Base-by-base conservation (phyloP, 306 rosid species). In the Aeschynomene evenia region DNA sequence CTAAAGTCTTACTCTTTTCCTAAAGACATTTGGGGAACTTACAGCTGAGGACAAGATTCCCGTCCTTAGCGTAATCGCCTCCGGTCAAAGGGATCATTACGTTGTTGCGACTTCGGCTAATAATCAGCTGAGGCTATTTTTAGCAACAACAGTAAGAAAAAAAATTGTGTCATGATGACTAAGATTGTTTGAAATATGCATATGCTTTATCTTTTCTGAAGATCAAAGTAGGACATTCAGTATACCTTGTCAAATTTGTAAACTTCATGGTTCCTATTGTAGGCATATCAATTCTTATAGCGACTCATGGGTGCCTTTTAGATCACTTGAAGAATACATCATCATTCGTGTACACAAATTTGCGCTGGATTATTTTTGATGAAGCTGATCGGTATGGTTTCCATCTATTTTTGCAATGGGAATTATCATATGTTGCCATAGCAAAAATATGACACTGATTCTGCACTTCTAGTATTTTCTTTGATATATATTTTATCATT, bases 261-360 rank as follows among this genome's bases (percentile, higher is more conserved):
- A 51, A 52, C 21, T 65, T 33, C 4, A 9, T 62, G 7, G 62
- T 56, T 70, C 59, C 51, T 34, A 36, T 72, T 69, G 16, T 72
- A 94, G 98, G 98, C 73, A 88, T 94, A 81, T 87, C 98, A 48
- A 80, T 94, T 69, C 92, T 94, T 61, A 85, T 91, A 82, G 98
- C 97, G 31, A 94, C 98, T 37, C 98, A 92, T 71, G 98, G 97
- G 40, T 89, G 98, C 60, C 95, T 94, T 26, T 77, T 94, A 75
- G 97, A 94, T 73, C 98, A 94, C 80, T 76, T 94, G 76, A 90
- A 87, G 96, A 87, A 87, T 56, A 94, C 99, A 21, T 50, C 89
- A 18, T 87, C 97, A 3, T 94, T 94, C 64, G 8, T 80, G 83
- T 68, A 82, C 78, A 50, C 83, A 71, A 94, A 84, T 46, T 73